Base-by-base conservation (phyloP, 257 asterid genomes). In the Jaltomata sinuosa region DNA sequence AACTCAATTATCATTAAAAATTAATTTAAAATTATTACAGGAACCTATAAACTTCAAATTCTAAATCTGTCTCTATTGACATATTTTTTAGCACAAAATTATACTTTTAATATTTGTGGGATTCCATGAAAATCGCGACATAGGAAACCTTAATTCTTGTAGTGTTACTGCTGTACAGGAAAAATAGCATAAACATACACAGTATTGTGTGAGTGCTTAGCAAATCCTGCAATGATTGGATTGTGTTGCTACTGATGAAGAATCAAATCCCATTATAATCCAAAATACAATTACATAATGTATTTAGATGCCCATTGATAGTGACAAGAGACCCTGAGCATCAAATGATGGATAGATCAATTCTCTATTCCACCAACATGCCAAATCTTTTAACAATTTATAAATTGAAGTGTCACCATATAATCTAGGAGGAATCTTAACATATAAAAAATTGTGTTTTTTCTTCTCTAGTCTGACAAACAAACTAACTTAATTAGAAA, bases 221-320 rank as follows among this genome's bases (percentile, higher is more conserved):
- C 88, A 92, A 89, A 90, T 87, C 85, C 77, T 74, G 5, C 81
- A 78, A 85, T 85, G 71, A 90, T 88, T 77, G 82, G 90, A 85
- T 84, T 87, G 74, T 85, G 88, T 54, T 85, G 79, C 86, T 83
- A 29, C 11, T 19, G 45, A 8, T 22, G 71, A 84, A 83, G 89
- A 91, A 92, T 91, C 91, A 88, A 85, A 87, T 88, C 90, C 85
- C 71, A 62, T 53, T 22, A 81, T 25, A 86, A 87, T 87, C 87
- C 79, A 76, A 79, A 67, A 76, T 2, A 15, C 25, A 47, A 49
- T 47, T 45, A 74, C 11, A 47, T 25, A 80, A 12, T 55, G 31
- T 29, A 27, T 42, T 57, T 53, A 25, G 82, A 31, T 85, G 82
- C 57, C 81, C 61, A 19, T 32, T 72, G 55, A 57, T n/a, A 68